These are phyloP conservation scores for Boletus hoseneyae DNA, from an alignment of 1,284 basidiomycete genomes.

Conservation along the genomic window DNA sequence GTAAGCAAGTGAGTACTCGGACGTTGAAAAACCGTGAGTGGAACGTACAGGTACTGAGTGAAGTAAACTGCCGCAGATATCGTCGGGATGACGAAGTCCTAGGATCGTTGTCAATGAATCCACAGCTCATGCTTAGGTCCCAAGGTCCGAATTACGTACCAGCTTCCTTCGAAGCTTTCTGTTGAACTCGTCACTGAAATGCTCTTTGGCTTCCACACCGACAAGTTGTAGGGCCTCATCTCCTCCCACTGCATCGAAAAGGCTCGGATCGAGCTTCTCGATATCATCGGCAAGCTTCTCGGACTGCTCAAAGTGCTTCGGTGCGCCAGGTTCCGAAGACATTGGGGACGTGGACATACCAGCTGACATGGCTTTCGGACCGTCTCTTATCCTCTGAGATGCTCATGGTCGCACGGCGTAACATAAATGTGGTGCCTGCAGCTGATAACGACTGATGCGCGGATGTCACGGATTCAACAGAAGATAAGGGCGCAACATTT, in stretches of 20 bases:
- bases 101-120: not conserved
- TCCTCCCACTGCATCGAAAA: slow-evolving; percentile 38
- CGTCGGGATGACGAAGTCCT: slow-evolving; percentile 60
- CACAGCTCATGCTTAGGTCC: too few relatives aligned
- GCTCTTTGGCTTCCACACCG: slow-evolving; percentile 44
- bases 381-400: slow-evolving; percentile 28
- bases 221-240: slow-evolving; percentile 62
- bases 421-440: not conserved
- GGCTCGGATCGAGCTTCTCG: too few relatives aligned
- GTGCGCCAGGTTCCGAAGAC: too few relatives aligned
- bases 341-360: too few relatives aligned
- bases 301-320: too few relatives aligned
- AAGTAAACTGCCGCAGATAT: slow-evolving; percentile 66
- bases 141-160: slow-evolving; percentile 34
- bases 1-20: slow-evolving; percentile 4
- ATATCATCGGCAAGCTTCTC: too few relatives aligned
- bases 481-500: slow-evolving; percentile 22
- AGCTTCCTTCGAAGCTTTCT: slow-evolving; percentile 53
- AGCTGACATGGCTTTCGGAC: too few relatives aligned
- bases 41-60: slow-evolving; percentile 55
- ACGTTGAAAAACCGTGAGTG: not conserved
- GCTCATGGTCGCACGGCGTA: slow-evolving; percentile 9
- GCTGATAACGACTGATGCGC: slow-evolving; percentile 12
- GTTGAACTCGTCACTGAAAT: slow-evolving; percentile 58
- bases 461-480: not conserved